Evolutionary conservation across 2,329 filamentous ascomycete species (phyloP), one percentile per base, ranked within the genome.

Genomic region (Aspergillus amoenus): DNA sequence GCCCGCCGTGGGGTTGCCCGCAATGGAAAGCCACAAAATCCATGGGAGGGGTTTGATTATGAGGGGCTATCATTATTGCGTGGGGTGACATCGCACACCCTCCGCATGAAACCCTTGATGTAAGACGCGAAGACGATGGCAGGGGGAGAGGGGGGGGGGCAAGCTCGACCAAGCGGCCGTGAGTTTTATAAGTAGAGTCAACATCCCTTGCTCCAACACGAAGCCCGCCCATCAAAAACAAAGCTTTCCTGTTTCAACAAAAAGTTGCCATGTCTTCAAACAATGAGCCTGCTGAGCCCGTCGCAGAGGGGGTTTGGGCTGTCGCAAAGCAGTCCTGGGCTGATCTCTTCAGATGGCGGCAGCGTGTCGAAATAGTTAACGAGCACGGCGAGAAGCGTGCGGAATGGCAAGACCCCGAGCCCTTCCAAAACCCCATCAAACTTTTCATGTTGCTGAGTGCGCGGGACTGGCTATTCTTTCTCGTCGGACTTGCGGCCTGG

Each of bases 401-500:
- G 30, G 88, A 90, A 73, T 91, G 88, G 88, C 83, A 86, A 61
- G 71, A 79, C 18, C 88, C 88, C 0, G 82, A 85, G 44, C 85
- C 82, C 13, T 80, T 91, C 55, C 78, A 81, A 48, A 88, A 93
- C 70, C 90, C 90, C 40, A 77, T 93, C 74, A 84, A 80, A 39
- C 79, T 93, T 30, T 78, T 91, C 60, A 80, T 79, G 27, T 81
- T 87, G 73, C 80, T 94, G 15, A 82, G 80, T 3, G 77, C 78
- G 22, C 83, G 80, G 59, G 86, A 89, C 69, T 93, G 90, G 89
- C 68, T 89, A 15, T 92, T 90, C 77, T 87, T 93, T 76, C 62
- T 89, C 41, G 87, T 91, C 11, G 90, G 89, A 3, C 86, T 93
- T 68, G 73, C 82, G 34, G 87, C 89, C 15, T 93, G 90, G 90